These are phyloP conservation scores for Aspergillus steynii DNA, from an alignment of 495 filamentous ascomycete genomes.

Conservation along the genomic window DNA sequence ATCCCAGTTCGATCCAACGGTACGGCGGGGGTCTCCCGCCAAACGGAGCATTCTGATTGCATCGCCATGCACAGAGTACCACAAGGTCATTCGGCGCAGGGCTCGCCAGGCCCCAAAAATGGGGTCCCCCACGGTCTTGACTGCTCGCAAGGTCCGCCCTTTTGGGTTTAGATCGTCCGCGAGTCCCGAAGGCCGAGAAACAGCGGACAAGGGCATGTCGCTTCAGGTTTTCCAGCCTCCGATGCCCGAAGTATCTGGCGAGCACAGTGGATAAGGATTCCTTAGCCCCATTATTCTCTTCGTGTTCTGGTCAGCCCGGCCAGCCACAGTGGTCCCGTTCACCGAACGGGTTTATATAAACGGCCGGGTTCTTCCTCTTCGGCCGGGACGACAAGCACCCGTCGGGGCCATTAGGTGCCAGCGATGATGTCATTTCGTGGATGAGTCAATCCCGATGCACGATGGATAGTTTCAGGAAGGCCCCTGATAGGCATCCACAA, in stretches of 20 bases:
- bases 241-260: background rate
- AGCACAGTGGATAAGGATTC: background rate
- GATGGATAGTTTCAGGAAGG: too few species aligned
- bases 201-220: background rate
- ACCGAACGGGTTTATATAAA: background rate
- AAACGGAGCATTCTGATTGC: conserved; percentile 9
- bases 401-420: too few species aligned
- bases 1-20: background rate
- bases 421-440: too few species aligned
- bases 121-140: background rate
- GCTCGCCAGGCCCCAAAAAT: conserved; percentile 5
- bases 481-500: too few species aligned
- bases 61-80: background rate
- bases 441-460: too few species aligned
- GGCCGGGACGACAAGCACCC: too few species aligned
- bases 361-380: too few species aligned
- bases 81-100: conserved; percentile 7
- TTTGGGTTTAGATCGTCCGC: conserved; percentile 24
- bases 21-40: conserved; percentile 12
- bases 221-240: background rate
- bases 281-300: background rate
- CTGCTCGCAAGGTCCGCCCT: conserved; percentile 31
- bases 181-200: background rate
- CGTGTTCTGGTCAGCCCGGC: background rate
- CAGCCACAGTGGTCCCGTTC: background rate